phyloP scores from a whole-genome alignment of 2,329 filamentous ascomycete genomes.

The Hypoxylon sp. region DNA sequence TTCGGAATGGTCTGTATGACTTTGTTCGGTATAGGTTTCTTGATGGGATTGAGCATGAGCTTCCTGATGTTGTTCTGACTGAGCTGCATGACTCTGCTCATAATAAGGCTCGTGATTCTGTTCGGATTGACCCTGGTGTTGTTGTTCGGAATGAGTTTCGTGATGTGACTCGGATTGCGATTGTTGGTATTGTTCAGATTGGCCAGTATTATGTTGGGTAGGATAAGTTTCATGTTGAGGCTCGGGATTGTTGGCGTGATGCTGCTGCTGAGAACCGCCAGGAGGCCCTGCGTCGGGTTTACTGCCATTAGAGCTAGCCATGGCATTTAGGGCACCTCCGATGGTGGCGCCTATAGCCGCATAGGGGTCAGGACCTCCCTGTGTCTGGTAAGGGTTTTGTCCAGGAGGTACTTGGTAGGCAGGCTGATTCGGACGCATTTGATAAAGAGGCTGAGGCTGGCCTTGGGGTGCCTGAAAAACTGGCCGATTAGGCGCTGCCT shows the following conservation, averaged over 20 bases:
- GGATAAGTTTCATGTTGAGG: constrained; percentile 24
- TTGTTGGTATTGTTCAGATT: constrained; percentile 25
- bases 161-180: constrained; percentile 9
- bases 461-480: constrained; percentile 14
- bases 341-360: constrained; percentile 33
- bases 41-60: constrained; percentile 10
- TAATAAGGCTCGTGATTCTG: constrained; percentile 22
- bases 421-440: constrained; percentile 23
- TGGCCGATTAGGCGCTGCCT: constrained; percentile 16
- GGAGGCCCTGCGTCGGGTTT: constrained; percentile 12
- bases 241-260: constrained; percentile 5
- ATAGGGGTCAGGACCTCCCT: constrained; percentile 31
- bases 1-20: constrained; percentile 6
- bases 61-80: constrained; percentile 24
- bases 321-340: constrained; percentile 26
- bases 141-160: constrained; percentile 12
- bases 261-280: constrained; percentile 21
- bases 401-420: constrained; percentile 19
- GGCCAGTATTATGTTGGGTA: constrained; percentile 12
- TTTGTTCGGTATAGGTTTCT: constrained; percentile 8
- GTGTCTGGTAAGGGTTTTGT: constrained; percentile 26
- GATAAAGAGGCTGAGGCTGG: constrained; percentile 35
- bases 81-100: constrained; percentile 8
- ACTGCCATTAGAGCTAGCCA: constrained; percentile 4
- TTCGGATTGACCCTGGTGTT: constrained; percentile 6